These are phyloP conservation scores for Penicillium sp. DNA, from an alignment of 2,329 filamentous ascomycete species.

Conservation along the genomic window DNA sequence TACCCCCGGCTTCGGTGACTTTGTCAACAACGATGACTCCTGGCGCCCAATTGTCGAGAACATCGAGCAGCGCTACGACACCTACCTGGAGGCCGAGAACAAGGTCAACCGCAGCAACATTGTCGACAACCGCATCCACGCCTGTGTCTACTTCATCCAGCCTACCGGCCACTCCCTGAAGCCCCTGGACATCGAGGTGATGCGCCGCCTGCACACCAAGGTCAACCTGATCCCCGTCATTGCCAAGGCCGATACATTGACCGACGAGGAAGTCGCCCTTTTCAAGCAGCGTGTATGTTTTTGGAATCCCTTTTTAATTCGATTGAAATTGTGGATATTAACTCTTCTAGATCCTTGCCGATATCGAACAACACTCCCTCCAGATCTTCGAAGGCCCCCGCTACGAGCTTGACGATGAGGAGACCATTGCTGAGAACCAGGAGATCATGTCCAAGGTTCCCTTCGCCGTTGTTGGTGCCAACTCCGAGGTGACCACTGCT, in stretches of 20 bases:
- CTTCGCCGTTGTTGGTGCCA: slow-evolving; percentile 96
- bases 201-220: slow-evolving; percentile 99
- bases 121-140: slow-evolving; percentile 97
- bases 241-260: slow-evolving; percentile 96
- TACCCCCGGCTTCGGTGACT: slow-evolving; percentile 96
- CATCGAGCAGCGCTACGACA: slow-evolving; percentile 98
- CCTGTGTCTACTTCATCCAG: slow-evolving; percentile 99
- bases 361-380: slow-evolving; percentile 95
- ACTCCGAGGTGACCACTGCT: slow-evolving; percentile 84
- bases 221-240: slow-evolving; percentile 99
- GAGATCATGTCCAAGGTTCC: slow-evolving; percentile 99
- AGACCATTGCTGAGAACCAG: slow-evolving; percentile 99
- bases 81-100: slow-evolving; percentile 98
- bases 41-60: slow-evolving; percentile 99
- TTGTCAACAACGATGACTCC: slow-evolving; percentile 99
- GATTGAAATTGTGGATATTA: slow-evolving; percentile 20
- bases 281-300: slow-evolving; percentile 91
- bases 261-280: slow-evolving; percentile 87
- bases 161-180: slow-evolving; percentile 97
- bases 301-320: neutral
- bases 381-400: slow-evolving; percentile 98
- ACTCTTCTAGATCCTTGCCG: slow-evolving; percentile 75
- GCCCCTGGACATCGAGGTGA: slow-evolving; percentile 97
- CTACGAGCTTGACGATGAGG: slow-evolving; percentile 98
- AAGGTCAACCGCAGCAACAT: slow-evolving; percentile 99